These are phyloP conservation scores for Cornus controversa DNA, from an alignment of 148 eudicot genomes.

Conservation along the genomic window DNA sequence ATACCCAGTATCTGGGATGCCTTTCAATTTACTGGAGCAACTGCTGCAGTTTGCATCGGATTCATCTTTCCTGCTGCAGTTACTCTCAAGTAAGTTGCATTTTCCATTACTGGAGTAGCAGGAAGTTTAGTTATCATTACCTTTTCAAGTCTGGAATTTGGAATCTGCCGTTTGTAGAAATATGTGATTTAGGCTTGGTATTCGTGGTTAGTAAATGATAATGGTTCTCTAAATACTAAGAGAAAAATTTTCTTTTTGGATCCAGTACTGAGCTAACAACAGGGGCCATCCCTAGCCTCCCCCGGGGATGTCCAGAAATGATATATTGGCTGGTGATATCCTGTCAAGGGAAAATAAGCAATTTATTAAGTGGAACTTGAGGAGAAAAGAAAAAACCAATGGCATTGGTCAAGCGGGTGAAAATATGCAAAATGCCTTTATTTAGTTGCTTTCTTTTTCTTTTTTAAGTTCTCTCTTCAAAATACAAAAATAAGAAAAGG, in stretches of 20 bases:
- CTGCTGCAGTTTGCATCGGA: conserved; percentile 83
- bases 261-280: too few species aligned
- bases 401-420: too few species aligned
- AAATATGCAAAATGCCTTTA: not conserved
- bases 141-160: not conserved
- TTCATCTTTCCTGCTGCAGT: conserved; percentile 90
- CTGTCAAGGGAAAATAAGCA: too few species aligned
- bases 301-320: not conserved
- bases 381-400: too few species aligned
- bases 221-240: not conserved
- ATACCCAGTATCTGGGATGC: conserved; percentile 96
- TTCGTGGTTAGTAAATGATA: not conserved
- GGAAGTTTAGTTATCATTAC: not conserved
- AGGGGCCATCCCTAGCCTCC: too few species aligned
- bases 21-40: conserved; percentile 96
- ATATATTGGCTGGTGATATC: not conserved
- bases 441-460: too few species aligned
- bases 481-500: not conserved
- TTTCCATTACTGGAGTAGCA: not conserved
- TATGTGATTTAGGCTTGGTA: not conserved
- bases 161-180: not conserved
- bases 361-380: too few species aligned
- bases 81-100: conserved; percentile 67
- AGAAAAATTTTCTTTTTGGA: too few species aligned
- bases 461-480: too few species aligned